A percentile compares a stretch with the other conserved stretches of the same genome.
Evolutionary conservation across 83 land plant genomes (phyloP).

Genomic region (Picea abies): DNA sequence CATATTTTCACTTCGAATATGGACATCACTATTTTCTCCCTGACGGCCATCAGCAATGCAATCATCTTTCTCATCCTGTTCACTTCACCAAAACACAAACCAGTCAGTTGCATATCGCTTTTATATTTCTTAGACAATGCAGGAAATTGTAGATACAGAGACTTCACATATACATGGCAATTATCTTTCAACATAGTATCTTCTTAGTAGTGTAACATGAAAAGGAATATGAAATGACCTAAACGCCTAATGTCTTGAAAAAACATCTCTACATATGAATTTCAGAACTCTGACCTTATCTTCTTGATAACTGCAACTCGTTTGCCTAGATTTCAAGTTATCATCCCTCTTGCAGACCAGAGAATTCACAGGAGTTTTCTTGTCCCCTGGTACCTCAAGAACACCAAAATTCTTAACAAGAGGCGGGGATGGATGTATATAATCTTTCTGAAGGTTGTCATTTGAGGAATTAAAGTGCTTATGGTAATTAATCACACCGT

Average conservation of each 20-base stretch:
- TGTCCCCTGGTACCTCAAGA: neutral
- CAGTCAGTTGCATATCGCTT: neutral
- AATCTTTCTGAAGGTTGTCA: neutral
- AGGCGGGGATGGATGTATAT: neutral
- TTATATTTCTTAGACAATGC: neutral
- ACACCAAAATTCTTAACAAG: neutral
- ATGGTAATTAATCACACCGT: neutral
- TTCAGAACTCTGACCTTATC: conserved; percentile 7
- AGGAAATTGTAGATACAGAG: neutral
- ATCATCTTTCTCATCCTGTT: conserved; percentile 11
- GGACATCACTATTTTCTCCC: neutral
- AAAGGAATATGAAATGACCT: neutral
- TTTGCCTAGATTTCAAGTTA: conserved; percentile 2
- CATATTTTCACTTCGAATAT: neutral
- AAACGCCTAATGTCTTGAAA: neutral
- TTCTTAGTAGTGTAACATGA: neutral
- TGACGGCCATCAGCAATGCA: neutral
- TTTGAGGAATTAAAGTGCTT: neutral
- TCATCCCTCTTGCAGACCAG: neutral
- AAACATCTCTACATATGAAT: neutral
- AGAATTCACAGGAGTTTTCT: neutral
- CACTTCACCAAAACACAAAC: neutral
- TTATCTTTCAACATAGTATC: neutral
- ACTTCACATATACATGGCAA: neutral
- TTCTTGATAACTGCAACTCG: neutral